Percentiles rank a stretch among this genome's conserved stretches.
Evolutionary conservation across 257 asterid species (phyloP).

Genomic region (Penstemon davidsonii): DNA sequence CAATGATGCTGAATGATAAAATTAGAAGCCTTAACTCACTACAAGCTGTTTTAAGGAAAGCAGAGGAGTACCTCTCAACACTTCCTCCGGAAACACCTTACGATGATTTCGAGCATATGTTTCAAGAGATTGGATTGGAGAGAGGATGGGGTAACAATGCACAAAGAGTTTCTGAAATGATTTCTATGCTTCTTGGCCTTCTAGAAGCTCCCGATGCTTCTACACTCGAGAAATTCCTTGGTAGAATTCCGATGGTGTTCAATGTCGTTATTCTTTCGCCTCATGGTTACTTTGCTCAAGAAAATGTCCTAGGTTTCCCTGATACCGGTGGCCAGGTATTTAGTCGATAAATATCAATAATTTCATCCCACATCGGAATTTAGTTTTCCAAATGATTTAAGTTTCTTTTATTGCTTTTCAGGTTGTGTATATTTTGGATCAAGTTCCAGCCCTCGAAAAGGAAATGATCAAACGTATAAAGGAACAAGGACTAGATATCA

Average conservation of each 20-base stretch:
- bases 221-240: constrained; percentile 85
- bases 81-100: constrained; percentile 61
- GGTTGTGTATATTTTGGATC: constrained; percentile 99
- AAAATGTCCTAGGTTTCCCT: constrained; percentile 93
- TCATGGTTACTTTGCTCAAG: constrained; percentile 99
- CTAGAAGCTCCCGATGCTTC: constrained; percentile 93
- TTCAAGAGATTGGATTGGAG: constrained; percentile 91
- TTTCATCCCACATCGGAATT: neutral
- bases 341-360: neutral
- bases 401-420: constrained; percentile 20
- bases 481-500: constrained; percentile 97
- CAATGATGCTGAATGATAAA: constrained; percentile 81
- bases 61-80: constrained; percentile 82
- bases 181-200: constrained; percentile 81
- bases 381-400: neutral
- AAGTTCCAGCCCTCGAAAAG: constrained; percentile 94
- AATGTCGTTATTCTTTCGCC: constrained; percentile 96
- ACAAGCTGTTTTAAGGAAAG: constrained; percentile 75
- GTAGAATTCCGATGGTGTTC: constrained; percentile 92
- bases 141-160: constrained; percentile 97
- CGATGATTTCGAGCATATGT: constrained; percentile 64
- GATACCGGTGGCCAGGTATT: constrained; percentile 98
- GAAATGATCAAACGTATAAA: constrained; percentile 92
- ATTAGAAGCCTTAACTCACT: constrained; percentile 60
- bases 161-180: constrained; percentile 69